Percentiles rank a stretch among this genome's conserved stretches.
Conservation (phyloP, 108 stramenopile species). For the Chaetoceros tenuissimus region DNA sequence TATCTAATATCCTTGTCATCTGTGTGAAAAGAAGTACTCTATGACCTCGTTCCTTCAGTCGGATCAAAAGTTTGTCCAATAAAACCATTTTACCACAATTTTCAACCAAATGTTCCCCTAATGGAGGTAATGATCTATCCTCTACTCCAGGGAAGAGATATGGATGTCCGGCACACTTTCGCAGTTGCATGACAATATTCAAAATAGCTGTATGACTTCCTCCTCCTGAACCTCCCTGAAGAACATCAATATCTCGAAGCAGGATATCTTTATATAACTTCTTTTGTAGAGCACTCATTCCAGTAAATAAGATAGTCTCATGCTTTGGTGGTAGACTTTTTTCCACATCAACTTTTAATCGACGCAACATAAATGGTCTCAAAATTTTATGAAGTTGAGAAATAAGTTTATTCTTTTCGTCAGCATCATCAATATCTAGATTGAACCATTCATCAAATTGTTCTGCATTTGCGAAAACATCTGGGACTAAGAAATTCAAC, state of each 20-base stretch:
- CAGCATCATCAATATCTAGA: constrained; percentile 78
- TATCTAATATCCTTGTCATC: constrained; percentile 95
- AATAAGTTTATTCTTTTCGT: constrained; percentile 88
- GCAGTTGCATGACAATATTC: constrained; percentile 98
- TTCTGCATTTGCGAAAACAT: constrained; percentile 82
- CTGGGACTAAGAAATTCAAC: constrained; percentile 69
- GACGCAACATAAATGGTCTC: constrained; percentile 97
- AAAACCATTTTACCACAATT: constrained; percentile 82
- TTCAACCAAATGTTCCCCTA: constrained; percentile 86
- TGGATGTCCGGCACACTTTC: constrained; percentile 98
- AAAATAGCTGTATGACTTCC: constrained; percentile 69
- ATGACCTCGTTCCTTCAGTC: constrained; percentile 79
- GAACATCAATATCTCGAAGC: constrained; percentile 73
- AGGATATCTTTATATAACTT: constrained; percentile 88
- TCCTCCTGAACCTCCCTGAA: constrained; percentile 48
- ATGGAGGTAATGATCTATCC: constrained; percentile 74
- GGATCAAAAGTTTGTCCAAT: constrained; percentile 84
- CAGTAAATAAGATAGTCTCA: constrained; percentile 86
- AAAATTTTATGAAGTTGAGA: constrained; percentile 96
- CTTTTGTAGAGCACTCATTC: constrained; percentile 88
- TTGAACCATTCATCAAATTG: constrained; percentile 96
- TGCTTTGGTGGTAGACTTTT: constrained; percentile 84
- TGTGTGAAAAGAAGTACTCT: constrained; percentile 96
- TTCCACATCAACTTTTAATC: constrained; percentile 90
- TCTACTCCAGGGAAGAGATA: constrained; percentile 98